Evolutionary conservation across 83 land plant genomes (phyloP).

Genomic region (Thuja plicata): DNA sequence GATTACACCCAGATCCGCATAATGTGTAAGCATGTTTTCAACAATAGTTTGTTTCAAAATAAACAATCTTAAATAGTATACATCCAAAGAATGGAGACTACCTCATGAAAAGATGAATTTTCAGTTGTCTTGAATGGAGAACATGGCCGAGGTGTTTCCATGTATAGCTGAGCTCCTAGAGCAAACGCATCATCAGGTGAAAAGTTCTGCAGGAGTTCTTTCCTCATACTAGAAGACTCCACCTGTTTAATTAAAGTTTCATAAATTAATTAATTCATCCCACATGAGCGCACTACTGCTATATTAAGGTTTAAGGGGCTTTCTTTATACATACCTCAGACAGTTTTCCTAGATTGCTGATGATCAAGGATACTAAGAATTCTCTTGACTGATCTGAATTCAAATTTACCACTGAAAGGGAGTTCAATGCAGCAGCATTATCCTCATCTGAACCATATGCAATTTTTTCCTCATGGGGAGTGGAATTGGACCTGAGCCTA

Average conservation of each 20-base stretch:
- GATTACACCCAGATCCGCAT: neutral
- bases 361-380: conserved; percentile 34
- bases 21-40: neutral
- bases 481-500: conserved; percentile 27
- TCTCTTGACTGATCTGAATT: conserved; percentile 35
- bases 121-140: conserved; percentile 38
- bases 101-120: conserved; percentile 45
- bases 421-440: conserved; percentile 37
- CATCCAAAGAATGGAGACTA: conserved; percentile 4
- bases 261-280: conserved; percentile 4
- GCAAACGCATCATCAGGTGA: conserved; percentile 67
- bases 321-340: conserved; percentile 43
- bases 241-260: conserved; percentile 27
- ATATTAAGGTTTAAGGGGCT: neutral
- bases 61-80: neutral
- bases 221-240: conserved; percentile 33
- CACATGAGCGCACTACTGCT: neutral
- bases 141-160: conserved; percentile 63
- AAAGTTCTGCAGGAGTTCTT: conserved; percentile 50
- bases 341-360: conserved; percentile 30
- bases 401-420: conserved; percentile 29
- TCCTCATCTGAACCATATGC: conserved; percentile 57
- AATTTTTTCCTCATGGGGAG: neutral
- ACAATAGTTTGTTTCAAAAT: neutral
- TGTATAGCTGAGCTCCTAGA: conserved; percentile 47